Conservation (phyloP, 2,329 filamentous ascomycete species). For the Nemania sp. region DNA sequence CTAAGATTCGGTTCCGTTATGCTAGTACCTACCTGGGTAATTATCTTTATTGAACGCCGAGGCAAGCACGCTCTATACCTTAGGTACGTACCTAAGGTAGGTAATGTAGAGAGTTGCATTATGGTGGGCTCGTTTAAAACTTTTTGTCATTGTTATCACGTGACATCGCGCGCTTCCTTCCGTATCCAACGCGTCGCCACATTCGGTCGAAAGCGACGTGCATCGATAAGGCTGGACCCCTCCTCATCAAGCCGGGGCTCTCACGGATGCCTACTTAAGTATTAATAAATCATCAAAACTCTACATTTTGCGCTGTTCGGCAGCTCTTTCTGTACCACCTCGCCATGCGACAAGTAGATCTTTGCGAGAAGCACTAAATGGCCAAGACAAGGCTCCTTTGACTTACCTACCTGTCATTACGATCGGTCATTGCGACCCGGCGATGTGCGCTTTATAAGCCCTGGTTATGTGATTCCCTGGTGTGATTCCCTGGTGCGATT, state of each 20-base stretch:
- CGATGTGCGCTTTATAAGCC: background rate
- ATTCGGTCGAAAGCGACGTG: background rate
- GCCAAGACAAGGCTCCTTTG: background rate
- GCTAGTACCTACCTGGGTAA: too few relatives aligned
- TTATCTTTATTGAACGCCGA: too few relatives aligned
- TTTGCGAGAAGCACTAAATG: background rate
- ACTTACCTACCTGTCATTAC: background rate
- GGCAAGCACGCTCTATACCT: too few relatives aligned
- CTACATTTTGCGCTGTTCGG: background rate
- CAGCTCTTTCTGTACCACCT: too few relatives aligned
- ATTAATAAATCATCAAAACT: background rate
- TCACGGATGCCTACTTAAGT: too few relatives aligned
- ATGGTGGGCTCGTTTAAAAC: too few relatives aligned
- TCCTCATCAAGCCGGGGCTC: background rate
- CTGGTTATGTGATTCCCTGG: too few relatives aligned
- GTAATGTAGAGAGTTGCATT: background rate
- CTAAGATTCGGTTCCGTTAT: background rate
- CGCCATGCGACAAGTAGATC: background rate
- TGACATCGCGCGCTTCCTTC: conserved; percentile 43
- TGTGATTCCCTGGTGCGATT: background rate
- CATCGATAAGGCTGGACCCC: background rate
- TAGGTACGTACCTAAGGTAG: background rate
- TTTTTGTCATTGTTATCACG: conserved; percentile 36
- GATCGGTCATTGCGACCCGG: background rate
- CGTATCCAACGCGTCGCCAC: conserved; percentile 38